Evolutionary conservation across 306 rosid species (phyloP).

Genomic region (Amphicarpaea edgeworthii): DNA sequence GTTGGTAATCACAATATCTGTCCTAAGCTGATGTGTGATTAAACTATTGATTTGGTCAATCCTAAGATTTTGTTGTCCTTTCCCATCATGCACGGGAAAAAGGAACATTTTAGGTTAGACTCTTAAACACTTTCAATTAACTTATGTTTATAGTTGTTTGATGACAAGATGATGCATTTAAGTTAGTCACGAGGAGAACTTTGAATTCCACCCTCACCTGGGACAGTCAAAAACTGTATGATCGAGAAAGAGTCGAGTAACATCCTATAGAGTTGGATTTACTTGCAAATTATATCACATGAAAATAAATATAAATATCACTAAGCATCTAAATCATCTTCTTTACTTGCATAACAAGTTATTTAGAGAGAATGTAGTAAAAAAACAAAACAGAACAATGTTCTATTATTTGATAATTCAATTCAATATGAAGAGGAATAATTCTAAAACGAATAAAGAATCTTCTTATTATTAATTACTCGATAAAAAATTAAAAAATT

Average conservation of each 20-base stretch:
- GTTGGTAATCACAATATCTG: too few relatives aligned
- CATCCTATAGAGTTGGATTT: background rate
- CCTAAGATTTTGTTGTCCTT: too few relatives aligned
- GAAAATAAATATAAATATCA: background rate
- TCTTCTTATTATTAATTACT: background rate
- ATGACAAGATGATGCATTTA: conserved; percentile 54
- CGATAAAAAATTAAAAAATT: background rate
- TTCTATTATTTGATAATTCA: background rate
- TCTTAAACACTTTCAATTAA: too few relatives aligned
- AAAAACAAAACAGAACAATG: too few relatives aligned
- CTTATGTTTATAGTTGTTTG: conserved; percentile 21
- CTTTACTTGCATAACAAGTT: background rate
- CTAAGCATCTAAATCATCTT: background rate
- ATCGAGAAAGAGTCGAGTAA: conserved; percentile 56
- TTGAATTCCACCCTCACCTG: conserved; percentile 57
- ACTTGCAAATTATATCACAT: too few relatives aligned
- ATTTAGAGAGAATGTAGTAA: background rate
- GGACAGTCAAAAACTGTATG: conserved; percentile 56
- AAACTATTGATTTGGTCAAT: too few relatives aligned
- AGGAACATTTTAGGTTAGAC: too few relatives aligned
- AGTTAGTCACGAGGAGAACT: conserved; percentile 24
- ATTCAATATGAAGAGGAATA: background rate
- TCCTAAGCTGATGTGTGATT: too few relatives aligned
- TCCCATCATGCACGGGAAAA: too few relatives aligned
- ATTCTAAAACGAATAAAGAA: background rate